A percentile compares a stretch with the other conserved stretches of the same genome.
Evolutionary conservation across 495 filamentous ascomycete genomes (phyloP).

Genomic region (Alectoria sarmentosa): DNA sequence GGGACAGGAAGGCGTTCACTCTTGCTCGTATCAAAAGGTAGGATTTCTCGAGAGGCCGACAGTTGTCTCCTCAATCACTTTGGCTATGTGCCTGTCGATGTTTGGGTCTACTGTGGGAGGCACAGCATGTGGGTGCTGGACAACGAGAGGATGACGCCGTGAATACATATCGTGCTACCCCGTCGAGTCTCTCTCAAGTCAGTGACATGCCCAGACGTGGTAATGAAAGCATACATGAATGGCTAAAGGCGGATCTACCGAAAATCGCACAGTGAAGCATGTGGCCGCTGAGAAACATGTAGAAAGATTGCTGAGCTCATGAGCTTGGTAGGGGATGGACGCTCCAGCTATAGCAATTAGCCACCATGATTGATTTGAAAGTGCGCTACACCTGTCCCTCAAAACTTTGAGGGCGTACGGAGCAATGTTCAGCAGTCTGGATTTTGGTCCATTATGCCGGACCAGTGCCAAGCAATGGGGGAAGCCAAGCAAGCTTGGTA

Average conservation of each 20-base stretch:
- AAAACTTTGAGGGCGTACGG: too few species aligned
- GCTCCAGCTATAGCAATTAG: not conserved
- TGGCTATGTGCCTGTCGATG: not conserved
- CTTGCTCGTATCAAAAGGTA: not conserved
- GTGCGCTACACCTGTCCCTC: not conserved
- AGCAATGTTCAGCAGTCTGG: too few species aligned
- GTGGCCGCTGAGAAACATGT: not conserved
- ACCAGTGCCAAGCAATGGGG: not conserved
- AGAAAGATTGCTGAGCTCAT: not conserved
- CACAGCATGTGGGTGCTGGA: not conserved
- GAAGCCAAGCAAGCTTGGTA: too few species aligned
- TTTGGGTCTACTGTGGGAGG: not conserved
- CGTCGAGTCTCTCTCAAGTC: not conserved
- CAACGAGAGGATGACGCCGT: not conserved
- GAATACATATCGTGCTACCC: not conserved
- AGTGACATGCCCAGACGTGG: not conserved
- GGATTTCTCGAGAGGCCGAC: not conserved
- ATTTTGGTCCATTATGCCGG: not conserved
- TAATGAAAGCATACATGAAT: not conserved
- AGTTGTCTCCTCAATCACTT: not conserved
- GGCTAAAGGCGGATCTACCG: not conserved
- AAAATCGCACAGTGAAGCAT: not conserved
- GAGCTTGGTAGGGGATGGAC: not conserved
- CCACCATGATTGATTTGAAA: not conserved
- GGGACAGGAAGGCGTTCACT: not conserved